phyloP scores from a whole-genome alignment of 2,329 filamentous ascomycete genomes.

The Aspergillus latus region DNA sequence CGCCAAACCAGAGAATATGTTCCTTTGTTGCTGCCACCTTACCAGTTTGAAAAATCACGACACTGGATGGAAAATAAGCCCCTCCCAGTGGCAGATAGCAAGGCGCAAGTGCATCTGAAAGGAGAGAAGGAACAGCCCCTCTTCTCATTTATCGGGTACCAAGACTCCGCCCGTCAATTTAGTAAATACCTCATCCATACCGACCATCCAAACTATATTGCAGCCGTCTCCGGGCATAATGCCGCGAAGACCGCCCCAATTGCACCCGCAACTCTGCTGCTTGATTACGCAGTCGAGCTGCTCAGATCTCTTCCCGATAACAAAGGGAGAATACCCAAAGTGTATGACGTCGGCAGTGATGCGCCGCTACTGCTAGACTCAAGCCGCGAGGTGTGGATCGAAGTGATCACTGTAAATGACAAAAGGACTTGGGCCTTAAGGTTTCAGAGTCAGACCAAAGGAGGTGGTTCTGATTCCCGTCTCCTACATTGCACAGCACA shows the following conservation, averaged over 20 bases:
- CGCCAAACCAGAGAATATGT: conserved; percentile 29
- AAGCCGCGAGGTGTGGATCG: conserved; percentile 15
- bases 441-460: conserved; percentile 11
- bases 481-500: conserved; percentile 17
- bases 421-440: conserved; percentile 16
- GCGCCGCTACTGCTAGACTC: conserved; percentile 18
- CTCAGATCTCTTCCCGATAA: conserved; percentile 18
- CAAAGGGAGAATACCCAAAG: conserved; percentile 13
- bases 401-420: conserved; percentile 2
- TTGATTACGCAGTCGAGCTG: conserved; percentile 20
- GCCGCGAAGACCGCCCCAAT: conserved; percentile 18
- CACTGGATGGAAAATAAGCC: conserved; percentile 42
- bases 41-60: conserved; percentile 45
- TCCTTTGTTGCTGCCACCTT: conserved; percentile 40
- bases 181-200: conserved; percentile 21
- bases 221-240: conserved; percentile 18
- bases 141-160: conserved; percentile 16
- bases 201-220: conserved; percentile 13
- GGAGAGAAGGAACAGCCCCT: background rate
- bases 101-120: background rate
- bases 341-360: conserved; percentile 19
- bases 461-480: background rate
- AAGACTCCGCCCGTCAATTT: conserved; percentile 5
- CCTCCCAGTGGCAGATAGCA: background rate
- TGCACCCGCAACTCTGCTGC: conserved; percentile 18